These are phyloP conservation scores for Ophiorrhiza pumila DNA, from an alignment of 257 asterid genomes.

Conservation along the genomic window DNA sequence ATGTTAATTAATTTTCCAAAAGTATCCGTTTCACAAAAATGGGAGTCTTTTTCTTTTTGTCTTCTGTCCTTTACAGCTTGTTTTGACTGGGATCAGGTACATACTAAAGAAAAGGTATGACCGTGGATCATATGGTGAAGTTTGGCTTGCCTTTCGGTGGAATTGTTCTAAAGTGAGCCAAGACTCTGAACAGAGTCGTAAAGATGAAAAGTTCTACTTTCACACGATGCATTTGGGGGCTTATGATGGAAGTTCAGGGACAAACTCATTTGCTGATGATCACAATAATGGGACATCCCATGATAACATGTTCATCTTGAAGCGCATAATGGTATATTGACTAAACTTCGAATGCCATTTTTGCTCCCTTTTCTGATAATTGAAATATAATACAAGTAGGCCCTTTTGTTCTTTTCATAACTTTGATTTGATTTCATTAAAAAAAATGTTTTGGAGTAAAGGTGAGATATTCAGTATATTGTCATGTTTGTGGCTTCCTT, in stretches of 20 bases:
- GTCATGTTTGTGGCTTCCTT: background rate
- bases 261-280: conserved; percentile 36
- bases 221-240: conserved; percentile 30
- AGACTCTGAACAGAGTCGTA: conserved; percentile 34
- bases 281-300: conserved; percentile 40
- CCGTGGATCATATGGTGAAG: conserved; percentile 98
- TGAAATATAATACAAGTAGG: background rate
- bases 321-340: conserved; percentile 85
- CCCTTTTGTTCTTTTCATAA: background rate
- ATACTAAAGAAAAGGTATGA: conserved; percentile 88
- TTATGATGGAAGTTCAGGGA: conserved; percentile 34
- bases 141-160: conserved; percentile 98
- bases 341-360: background rate
- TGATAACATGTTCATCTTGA: conserved; percentile 72
- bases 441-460: background rate
- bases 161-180: conserved; percentile 66
- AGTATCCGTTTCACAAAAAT: background rate
- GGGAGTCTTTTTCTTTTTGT: background rate
- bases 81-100: conserved; percentile 45
- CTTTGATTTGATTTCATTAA: background rate
- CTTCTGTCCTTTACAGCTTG: background rate
- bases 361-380: background rate
- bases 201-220: conserved; percentile 26
- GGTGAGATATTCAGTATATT: background rate
- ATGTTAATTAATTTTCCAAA: too few species aligned